Conservation (phyloP, 202 grass and related monocot genomes). For the Dendrocalamus latiflorus region DNA sequence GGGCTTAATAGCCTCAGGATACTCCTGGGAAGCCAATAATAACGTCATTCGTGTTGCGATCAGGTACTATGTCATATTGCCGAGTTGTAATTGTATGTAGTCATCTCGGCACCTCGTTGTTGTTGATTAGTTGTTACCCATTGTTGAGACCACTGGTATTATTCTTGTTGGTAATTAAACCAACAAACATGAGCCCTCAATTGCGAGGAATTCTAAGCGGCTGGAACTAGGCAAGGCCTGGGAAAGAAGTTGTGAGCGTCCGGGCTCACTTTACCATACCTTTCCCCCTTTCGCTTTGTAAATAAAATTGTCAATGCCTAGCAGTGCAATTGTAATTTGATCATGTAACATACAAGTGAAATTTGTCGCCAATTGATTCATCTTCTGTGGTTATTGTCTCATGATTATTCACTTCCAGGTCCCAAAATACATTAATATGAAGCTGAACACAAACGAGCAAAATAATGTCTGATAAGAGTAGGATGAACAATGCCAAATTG, state of each 20-base stretch:
- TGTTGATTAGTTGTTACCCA: slow-evolving; percentile 27
- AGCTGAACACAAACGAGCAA: neutral
- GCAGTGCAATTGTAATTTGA: neutral
- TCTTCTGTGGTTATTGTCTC: neutral
- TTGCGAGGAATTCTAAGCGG: slow-evolving; percentile 15
- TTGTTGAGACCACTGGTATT: slow-evolving; percentile 1
- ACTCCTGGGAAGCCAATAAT: slow-evolving; percentile 56
- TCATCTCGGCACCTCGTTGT: slow-evolving; percentile 36
- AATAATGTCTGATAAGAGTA: neutral
- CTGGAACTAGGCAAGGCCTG: slow-evolving; percentile 2
- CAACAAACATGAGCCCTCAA: slow-evolving; percentile 32
- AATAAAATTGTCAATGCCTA: slow-evolving; percentile 23
- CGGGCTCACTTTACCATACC: neutral
- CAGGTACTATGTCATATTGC: slow-evolving; percentile 4
- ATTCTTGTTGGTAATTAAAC: slow-evolving; percentile 61
- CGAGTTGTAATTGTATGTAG: slow-evolving; percentile 39
- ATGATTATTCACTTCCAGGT: neutral
- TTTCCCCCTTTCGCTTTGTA: slow-evolving; percentile 3
- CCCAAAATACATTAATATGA: neutral
- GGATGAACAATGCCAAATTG: neutral
- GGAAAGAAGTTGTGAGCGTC: neutral
- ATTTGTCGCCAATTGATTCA: neutral
- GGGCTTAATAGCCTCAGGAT: slow-evolving; percentile 66
- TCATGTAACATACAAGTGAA: neutral
- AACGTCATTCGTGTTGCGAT: neutral